Evolutionary conservation across 306 rosid genomes (phyloP), one percentile per base, ranked within the genome.

Genomic region (Benincasa hispida): DNA sequence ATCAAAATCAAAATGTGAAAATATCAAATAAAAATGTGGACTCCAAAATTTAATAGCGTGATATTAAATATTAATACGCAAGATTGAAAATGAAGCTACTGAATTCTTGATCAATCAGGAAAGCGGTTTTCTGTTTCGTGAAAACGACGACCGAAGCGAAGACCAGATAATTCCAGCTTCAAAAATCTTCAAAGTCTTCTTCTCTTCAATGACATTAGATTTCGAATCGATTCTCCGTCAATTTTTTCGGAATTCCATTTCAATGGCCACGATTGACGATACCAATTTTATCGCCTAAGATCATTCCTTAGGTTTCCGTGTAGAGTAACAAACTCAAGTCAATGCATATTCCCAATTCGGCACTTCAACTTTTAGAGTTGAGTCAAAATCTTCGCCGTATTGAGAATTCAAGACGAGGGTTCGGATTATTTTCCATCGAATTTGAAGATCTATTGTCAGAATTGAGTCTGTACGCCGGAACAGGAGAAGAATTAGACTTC

Each of bases 391-490:
- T 41, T 25, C 6, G 3, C 41, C 2, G 22, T 28, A 62, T 2
- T 45, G 39, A 24, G 69, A 62, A 15, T 37, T n/a, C 25, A 32
- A 28, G 69, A 72, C 39, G 55, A 54, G 82, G 56, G 39, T 61
- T 63, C 51, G 37, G 80, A 51, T 74, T 55, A 77, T 72, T 61
- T 81, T 76, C 75, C 45, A 81, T 62, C 22, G 27, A 72, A 30
- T 62, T 54, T 34, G 78, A 60, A 63, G 78, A 54, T 60, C 22
- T 15, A 25, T 66, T 62, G 35, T 81, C 54, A 62, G 53, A 77
- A 76, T 72, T 68, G 74, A 78, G 77, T 74, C 65, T 22, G 58
- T 65, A 53, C 25, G 75, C 37, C 10, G 55, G 13, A 75, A 45
- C 34, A 65, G 50, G 4, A 59, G 39, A 13, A 25, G 63, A 3